Evolutionary conservation across 106 monocot species (phyloP), one percentile per base, ranked within the genome.

Genomic region (Amphibolis antarctica): DNA sequence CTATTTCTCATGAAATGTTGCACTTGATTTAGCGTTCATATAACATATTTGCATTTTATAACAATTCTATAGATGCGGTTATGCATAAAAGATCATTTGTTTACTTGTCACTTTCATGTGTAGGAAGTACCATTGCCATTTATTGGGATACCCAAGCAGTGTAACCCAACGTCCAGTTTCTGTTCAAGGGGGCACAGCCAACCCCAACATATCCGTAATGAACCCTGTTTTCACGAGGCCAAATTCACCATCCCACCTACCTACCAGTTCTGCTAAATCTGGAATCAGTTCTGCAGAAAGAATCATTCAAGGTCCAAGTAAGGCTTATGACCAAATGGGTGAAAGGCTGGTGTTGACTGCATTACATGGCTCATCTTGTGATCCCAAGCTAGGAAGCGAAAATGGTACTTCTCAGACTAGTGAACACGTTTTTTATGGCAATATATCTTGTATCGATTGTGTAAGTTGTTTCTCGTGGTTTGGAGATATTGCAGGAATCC

Each of bases 141-240:
- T 60, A 28, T n/a, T 60, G 60, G 60, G 60, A 60, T 60, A 60
- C 28, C 42, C 42, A 60, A 60, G 42, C 60, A 60, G n/a, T 42
- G 12, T 15, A 28, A 28, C 21, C 23, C 53, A 57, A 57, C 18
- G 14, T 57, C 25, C 25, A 14, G 28, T 14, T 15, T 15, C 28
- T 28, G 57, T 30, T 14, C 28, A 26, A 26, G 14, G 36, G 7
- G 36, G 7, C 36, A 4, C 36, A 36, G 36, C n/a, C 31, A 26
- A 31, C 13, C 36, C 14, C 30, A 43, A 18, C 42, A n/a, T 42
- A 15, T 31, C 19, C 10, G 22, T 23, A 21, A 21, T 53, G 53
- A 20, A 12, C 10, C 19, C 20, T 4, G 36, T 36, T 36, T 36
- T 36, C 36, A 53, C 4, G 29, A 28, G 28, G 25, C 25, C 14